Evolutionary conservation across 305 asterid species (phyloP), one percentile per base, ranked within the genome.

Genomic region (Solanum chacoense): DNA sequence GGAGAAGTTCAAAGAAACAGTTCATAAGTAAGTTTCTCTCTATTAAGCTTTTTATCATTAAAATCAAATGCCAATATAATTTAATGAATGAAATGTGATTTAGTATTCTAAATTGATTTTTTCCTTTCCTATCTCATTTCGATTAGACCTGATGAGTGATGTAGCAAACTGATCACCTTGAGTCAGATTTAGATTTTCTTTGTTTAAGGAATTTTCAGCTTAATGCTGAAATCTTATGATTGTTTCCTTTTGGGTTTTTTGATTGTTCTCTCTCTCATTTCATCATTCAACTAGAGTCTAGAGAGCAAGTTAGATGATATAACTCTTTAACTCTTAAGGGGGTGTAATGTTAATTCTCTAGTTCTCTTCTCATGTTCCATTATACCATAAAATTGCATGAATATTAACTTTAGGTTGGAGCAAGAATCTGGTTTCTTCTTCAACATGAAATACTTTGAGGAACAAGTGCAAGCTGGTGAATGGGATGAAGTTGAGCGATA

Each of bases 361-460:
- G 31, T 84, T 55, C 72, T 45, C 34, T 29, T 84, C 31, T 22
- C 29, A 84, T 50, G 87, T 55, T 84, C 40, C 74, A 32, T 84
- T 22, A 11, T 84, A 18, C 40, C 72, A 31, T 84, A 16, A 84
- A 59, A 84, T 55, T 84, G 45, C 74, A 6, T 84, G 87, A 84
- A 50, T 83, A 75, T 73, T 67, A 75, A 71, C 73, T 32, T 42
- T 89, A 96, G 98, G 94, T 88, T 97, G 96, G 99, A 96, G 90
- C 98, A 95, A 93, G 99, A 97, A 91, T 97, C 98, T 87, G 98
- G 99, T 14, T 95, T 96, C 90, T 96, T 91, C 96, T 97, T 97
- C 94, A 97, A 97, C 88, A 95, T 97, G 99, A 93, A 94, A 91
- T 94, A 96, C 93, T 97, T 97, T 72, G 99, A 97, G 90, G 99